A percentile compares a stretch with the other conserved stretches of the same genome.
phyloP scores from a whole-genome alignment of 2,329 filamentous ascomycete genomes.

The Gnomoniopsis smithogilvyi region DNA sequence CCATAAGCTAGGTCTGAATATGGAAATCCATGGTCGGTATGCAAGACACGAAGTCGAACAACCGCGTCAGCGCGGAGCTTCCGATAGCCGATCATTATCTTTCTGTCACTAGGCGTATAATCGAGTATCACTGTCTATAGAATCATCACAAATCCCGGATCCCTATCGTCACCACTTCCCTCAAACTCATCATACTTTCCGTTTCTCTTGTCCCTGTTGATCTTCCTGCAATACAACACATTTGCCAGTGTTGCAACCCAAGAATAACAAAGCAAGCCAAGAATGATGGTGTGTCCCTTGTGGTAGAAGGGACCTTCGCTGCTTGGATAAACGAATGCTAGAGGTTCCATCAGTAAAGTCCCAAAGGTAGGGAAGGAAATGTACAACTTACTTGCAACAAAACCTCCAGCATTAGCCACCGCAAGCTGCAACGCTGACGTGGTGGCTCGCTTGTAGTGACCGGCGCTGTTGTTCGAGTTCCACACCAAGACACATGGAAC shows the following conservation, averaged over 20 bases:
- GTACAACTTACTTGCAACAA: constrained; percentile 51
- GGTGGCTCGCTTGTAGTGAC: constrained; percentile 68
- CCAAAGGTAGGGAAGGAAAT: neutral
- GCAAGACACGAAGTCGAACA: neutral
- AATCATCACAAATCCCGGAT: constrained; percentile 60
- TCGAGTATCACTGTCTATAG: constrained; percentile 34
- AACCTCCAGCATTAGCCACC: constrained; percentile 65
- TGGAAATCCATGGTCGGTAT: neutral
- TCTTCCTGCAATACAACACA: constrained; percentile 59
- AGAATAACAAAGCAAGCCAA: constrained; percentile 57
- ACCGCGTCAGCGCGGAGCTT: neutral
- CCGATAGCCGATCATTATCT: neutral
- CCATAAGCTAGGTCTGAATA: neutral
- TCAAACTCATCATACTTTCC: constrained; percentile 58
- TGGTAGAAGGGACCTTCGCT: constrained; percentile 55
- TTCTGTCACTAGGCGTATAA: neutral
- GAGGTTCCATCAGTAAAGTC: neutral
- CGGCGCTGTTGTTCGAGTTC: constrained; percentile 66
- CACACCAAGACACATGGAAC: constrained; percentile 63
- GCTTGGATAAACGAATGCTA: constrained; percentile 59
- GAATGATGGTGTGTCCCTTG: constrained; percentile 58
- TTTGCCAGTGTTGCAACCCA: constrained; percentile 62
- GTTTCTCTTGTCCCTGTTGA: constrained; percentile 58
- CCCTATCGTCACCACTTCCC: constrained; percentile 60
- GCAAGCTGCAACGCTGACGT: constrained; percentile 63